phyloP scores from a whole-genome alignment of 2,329 filamentous ascomycete species.

The Colletotrichum sp. region DNA sequence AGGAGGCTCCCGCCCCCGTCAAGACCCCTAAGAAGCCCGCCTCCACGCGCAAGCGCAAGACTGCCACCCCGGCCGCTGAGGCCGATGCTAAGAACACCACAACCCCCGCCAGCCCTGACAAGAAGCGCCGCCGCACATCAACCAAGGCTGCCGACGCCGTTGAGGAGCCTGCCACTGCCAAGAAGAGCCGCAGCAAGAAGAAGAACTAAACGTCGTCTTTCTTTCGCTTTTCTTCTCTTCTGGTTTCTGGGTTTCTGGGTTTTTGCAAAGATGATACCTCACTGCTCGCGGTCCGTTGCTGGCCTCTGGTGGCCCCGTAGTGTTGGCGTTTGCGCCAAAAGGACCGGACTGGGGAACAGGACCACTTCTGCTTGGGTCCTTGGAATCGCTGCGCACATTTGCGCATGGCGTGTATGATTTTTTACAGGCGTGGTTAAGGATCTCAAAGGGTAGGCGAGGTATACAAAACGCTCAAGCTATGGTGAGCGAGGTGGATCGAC shows the following conservation, averaged over 20 bases:
- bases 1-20: slow-evolving; percentile 44
- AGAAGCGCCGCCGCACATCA: slow-evolving; percentile 66
- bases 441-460: slow-evolving; percentile 5
- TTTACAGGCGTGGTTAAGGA: slow-evolving; percentile 7
- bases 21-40: slow-evolving; percentile 65
- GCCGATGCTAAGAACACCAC: slow-evolving; percentile 40
- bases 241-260: slow-evolving; percentile 18
- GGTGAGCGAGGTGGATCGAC: slow-evolving; percentile 2
- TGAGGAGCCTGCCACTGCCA: slow-evolving; percentile 60
- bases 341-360: not conserved
- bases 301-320: not conserved
- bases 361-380: not conserved
- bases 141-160: slow-evolving; percentile 55
- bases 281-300: not conserved
- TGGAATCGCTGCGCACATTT: not conserved
- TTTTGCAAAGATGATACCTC: slow-evolving; percentile 25
- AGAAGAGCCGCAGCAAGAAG: slow-evolving; percentile 40
- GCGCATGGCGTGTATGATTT: slow-evolving; percentile 18
- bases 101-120: slow-evolving; percentile 60
- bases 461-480: slow-evolving; percentile 5
- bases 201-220: slow-evolving; percentile 13
- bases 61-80: slow-evolving; percentile 49
- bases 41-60: slow-evolving; percentile 61
- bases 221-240: slow-evolving; percentile 2
- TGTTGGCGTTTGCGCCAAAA: not conserved